A percentile compares a stretch with the other conserved stretches of the same genome.
Conservation (phyloP, 2,329 filamentous ascomycete species). For the Diaporthe batatas region DNA sequence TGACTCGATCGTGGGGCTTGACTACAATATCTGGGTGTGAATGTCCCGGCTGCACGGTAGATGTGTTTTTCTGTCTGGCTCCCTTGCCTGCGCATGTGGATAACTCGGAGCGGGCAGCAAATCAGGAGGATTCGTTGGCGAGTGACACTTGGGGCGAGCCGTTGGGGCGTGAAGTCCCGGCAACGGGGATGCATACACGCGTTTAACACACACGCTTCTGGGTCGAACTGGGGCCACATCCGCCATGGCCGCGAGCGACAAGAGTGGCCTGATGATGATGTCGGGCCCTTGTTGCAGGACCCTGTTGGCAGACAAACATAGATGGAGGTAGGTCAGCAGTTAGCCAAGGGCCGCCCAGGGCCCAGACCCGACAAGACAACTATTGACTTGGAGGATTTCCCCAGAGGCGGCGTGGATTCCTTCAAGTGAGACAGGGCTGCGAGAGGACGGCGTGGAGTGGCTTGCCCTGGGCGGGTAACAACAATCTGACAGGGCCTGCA, state of each 20-base stretch:
- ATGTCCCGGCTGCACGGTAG: background rate
- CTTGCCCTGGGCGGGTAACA: background rate
- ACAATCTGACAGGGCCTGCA: conserved; percentile 2
- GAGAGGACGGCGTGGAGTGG: conserved; percentile 13
- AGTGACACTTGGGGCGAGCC: background rate
- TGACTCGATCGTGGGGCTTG: conserved; percentile 14
- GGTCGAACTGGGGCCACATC: no score
- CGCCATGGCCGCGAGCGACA: background rate
- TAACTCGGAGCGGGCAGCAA: background rate
- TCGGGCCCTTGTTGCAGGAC: background rate
- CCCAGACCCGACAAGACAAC: conserved; percentile 14
- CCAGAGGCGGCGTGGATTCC: conserved; percentile 19
- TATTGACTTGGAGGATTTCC: conserved; percentile 18
- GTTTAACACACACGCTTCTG: background rate
- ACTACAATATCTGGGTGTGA: background rate
- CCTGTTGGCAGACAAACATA: background rate
- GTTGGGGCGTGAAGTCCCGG: background rate
- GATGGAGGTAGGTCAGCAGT: conserved; percentile 13
- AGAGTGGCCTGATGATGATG: conserved; percentile 1
- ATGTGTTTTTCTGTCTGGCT: background rate
- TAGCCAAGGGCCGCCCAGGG: background rate
- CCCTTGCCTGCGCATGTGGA: background rate
- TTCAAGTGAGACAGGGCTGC: conserved; percentile 28
- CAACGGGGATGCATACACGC: background rate
- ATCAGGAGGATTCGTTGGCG: conserved; percentile 26